Evolutionary conservation across 805 yeast species (phyloP), one percentile per base, ranked within the genome.

Genomic region (Lipomyces yamanashiensis): DNA sequence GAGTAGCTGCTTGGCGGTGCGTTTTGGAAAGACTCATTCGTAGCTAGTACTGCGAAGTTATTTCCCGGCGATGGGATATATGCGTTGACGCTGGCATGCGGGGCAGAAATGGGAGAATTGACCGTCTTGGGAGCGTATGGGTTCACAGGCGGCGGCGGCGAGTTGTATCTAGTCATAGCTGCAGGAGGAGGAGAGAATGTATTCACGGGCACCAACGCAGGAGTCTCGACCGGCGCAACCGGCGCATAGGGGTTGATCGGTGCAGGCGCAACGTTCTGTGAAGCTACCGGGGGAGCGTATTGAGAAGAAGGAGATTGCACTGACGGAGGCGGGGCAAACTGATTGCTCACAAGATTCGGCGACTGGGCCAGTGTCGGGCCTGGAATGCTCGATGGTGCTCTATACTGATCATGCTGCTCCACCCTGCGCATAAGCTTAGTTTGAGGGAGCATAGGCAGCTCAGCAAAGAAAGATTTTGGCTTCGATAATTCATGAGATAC

Each of bases 401-500:
- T 39, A n/a, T 53, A 61, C 12, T 54, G 61, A 39, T 56, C 58
- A 53, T 55, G 56, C 45, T 59, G 55, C 39, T 54, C 58, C 6
- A 63, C 55, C 21, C 62, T 54, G 13, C 54, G 57, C 60, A 56
- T 33, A 8, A 51, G 19, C 21, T 48, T 43, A 10, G 67, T n/a
- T n/a, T 63, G 48, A 10, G 62, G 54, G 9, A 54, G 40, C 49
- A 49, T 34, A 2, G 67, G 67, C 13, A 63, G 19, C 19, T 63
- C 67, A 7, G 58, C 64, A 56, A 63, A 63, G 43, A 63, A 63
- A 5, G 65, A 34, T 17, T 56, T 52, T 1, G 57, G 54, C n/a
- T 57, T 48, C 5, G 59, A 15, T n/a, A 49, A 34, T 15, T 6
- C 45, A 12, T 49, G 37, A 8, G 57, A 17, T 2, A 41, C 15